These are phyloP conservation scores for Fusarium drepaniforme DNA, from an alignment of 2,329 filamentous ascomycete species.

Conservation along the genomic window DNA sequence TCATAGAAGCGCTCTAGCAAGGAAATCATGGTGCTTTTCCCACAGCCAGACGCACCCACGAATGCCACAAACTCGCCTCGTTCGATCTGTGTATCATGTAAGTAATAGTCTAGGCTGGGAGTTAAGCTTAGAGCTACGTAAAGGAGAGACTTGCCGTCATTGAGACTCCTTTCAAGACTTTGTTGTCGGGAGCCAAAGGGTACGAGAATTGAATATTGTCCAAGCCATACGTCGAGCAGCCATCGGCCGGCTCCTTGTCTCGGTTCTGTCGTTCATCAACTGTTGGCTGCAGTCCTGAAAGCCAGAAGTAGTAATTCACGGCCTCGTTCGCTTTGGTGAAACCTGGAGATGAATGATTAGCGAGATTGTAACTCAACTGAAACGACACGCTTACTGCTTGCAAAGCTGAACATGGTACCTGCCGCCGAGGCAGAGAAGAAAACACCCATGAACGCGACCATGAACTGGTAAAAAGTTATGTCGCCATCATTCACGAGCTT, in stretches of 20 bases:
- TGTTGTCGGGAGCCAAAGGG: not conserved
- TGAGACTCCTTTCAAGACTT: not conserved
- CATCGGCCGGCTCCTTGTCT: not conserved
- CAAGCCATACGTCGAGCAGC: not conserved
- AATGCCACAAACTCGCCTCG: not conserved
- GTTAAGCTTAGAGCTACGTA: not conserved
- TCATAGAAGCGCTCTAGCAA: constrained; percentile 61
- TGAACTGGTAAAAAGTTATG: not conserved
- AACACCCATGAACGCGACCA: not conserved
- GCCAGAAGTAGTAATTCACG: not conserved
- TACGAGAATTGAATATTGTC: not conserved
- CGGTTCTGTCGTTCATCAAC: not conserved
- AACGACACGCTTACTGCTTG: not conserved
- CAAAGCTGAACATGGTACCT: not conserved
- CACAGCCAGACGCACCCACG: constrained; percentile 69
- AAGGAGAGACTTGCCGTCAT: not conserved
- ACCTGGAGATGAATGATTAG: not conserved
- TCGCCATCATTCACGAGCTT: not conserved
- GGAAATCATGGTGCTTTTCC: constrained; percentile 70
- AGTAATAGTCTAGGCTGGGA: not conserved
- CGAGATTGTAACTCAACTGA: not conserved
- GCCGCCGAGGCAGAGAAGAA: not conserved
- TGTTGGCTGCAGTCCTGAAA: not conserved
- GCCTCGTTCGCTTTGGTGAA: not conserved
- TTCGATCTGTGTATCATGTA: not conserved